Conservation (phyloP, 2,329 filamentous ascomycete species). For the Penicillium sp. region DNA sequence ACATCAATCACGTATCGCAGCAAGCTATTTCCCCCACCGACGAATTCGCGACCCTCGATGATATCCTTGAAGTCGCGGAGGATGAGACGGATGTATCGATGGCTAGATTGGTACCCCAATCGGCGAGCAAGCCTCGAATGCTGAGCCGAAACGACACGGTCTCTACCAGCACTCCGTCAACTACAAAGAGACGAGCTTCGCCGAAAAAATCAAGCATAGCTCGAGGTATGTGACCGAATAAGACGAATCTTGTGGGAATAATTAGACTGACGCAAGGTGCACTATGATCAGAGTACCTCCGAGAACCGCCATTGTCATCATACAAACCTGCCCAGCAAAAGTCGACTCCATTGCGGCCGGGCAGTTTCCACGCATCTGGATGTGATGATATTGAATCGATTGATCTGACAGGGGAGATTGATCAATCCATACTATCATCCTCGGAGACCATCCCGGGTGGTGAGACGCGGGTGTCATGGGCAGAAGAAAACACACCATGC, state of each 20-base stretch:
- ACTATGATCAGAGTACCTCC: slow-evolving; percentile 13
- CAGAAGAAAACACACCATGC: slow-evolving; percentile 42
- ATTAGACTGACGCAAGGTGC: not conserved
- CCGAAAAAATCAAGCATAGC: slow-evolving; percentile 10
- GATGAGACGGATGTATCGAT: slow-evolving; percentile 35
- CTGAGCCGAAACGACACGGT: slow-evolving; percentile 31
- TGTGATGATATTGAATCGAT: slow-evolving; percentile 44
- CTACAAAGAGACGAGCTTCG: slow-evolving; percentile 16
- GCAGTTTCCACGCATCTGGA: slow-evolving; percentile 18
- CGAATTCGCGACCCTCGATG: slow-evolving; percentile 18
- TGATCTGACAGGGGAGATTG: slow-evolving; percentile 44
- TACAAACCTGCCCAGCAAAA: slow-evolving; percentile 13
- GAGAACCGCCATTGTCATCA: slow-evolving; percentile 20
- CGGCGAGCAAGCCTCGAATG: slow-evolving; percentile 41
- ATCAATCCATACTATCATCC: slow-evolving; percentile 37
- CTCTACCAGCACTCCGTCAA: slow-evolving; percentile 20
- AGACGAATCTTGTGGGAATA: no score
- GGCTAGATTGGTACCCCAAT: slow-evolving; percentile 46
- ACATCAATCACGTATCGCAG: slow-evolving; percentile 18
- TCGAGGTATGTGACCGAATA: slow-evolving; percentile 26
- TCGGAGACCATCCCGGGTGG: slow-evolving; percentile 42
- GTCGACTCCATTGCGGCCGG: slow-evolving; percentile 22
- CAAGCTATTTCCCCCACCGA: slow-evolving; percentile 19
- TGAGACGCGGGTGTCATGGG: slow-evolving; percentile 44
- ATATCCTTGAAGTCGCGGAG: slow-evolving; percentile 25